phyloP scores from a whole-genome alignment of 2,329 filamentous ascomycete species.

The Penicillium sp. region DNA sequence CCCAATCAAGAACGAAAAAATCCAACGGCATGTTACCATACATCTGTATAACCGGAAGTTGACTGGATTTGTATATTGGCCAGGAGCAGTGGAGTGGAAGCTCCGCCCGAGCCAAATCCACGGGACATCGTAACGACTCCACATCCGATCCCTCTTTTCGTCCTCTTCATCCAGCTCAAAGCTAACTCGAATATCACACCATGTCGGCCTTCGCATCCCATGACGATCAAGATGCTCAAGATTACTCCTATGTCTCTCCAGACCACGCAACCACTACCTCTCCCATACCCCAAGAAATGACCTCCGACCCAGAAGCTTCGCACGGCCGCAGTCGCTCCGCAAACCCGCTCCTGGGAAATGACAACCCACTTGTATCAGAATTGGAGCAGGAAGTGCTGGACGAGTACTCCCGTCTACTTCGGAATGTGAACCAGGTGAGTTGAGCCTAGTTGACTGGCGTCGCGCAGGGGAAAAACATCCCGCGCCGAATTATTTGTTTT shows the following conservation, averaged over 20 bases:
- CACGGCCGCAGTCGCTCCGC: conserved; percentile 20
- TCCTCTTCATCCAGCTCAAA: background rate
- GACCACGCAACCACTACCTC: conserved; percentile 20
- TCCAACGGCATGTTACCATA: no score
- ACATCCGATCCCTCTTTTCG: background rate
- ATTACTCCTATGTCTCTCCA: conserved; percentile 19
- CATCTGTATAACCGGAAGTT: no score
- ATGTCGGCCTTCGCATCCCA: conserved; percentile 25
- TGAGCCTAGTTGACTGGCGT: background rate
- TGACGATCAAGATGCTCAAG: conserved; percentile 18
- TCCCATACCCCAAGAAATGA: conserved; percentile 15
- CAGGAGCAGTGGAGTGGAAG: no score
- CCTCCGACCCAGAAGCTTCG: conserved; percentile 16
- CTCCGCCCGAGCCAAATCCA: background rate
- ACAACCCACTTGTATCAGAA: conserved; percentile 58
- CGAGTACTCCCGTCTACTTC: conserved; percentile 83
- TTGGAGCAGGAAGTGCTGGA: conserved; percentile 93
- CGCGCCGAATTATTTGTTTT: background rate
- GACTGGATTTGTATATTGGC: no score
- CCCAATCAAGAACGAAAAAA: no score
- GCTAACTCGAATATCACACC: background rate
- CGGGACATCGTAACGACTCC: background rate
- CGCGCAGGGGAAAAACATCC: background rate
- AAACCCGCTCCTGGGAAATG: conserved; percentile 40
- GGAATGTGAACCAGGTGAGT: conserved; percentile 84